Evolutionary conservation across 345 rosid species (phyloP).

Genomic region (Lumnitzera racemosa): DNA sequence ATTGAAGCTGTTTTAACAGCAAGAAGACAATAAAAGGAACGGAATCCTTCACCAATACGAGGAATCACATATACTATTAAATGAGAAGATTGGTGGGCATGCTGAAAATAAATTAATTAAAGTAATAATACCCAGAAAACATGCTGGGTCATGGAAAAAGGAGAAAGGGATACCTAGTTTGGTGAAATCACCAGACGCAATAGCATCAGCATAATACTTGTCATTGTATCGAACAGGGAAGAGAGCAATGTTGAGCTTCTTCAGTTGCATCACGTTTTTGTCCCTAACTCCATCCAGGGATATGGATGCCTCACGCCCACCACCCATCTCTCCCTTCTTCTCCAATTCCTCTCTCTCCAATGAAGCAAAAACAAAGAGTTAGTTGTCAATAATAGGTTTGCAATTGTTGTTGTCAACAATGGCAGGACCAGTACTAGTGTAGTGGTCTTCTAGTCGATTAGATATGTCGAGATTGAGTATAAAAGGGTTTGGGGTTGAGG

Average conservation of each 20-base stretch:
- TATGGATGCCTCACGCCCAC: slow-evolving; percentile 62
- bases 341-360: not conserved
- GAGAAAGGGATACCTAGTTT: slow-evolving; percentile 50
- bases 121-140: not conserved
- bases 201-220: slow-evolving; percentile 83
- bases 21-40: too few relatives aligned
- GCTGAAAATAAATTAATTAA: not conserved
- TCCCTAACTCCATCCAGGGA: slow-evolving; percentile 91
- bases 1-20: too few relatives aligned
- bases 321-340: slow-evolving; percentile 42
- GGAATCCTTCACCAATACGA: too few relatives aligned
- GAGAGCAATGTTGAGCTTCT: slow-evolving; percentile 85
- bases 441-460: too few relatives aligned
- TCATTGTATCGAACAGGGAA: slow-evolving; percentile 95
- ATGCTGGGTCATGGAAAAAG: not conserved
- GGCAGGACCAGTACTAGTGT: too few relatives aligned
- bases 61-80: too few relatives aligned
- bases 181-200: slow-evolving; percentile 83
- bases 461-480: too few relatives aligned
- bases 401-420: too few relatives aligned
- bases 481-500: too few relatives aligned
- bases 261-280: slow-evolving; percentile 96
- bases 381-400: too few relatives aligned
- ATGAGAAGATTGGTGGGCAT: too few relatives aligned
- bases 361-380: not conserved